A percentile compares a stretch with the other conserved stretches of the same genome.
Conservation (phyloP, 2,329 filamentous ascomycete species). For the Fusarium irregulare region DNA sequence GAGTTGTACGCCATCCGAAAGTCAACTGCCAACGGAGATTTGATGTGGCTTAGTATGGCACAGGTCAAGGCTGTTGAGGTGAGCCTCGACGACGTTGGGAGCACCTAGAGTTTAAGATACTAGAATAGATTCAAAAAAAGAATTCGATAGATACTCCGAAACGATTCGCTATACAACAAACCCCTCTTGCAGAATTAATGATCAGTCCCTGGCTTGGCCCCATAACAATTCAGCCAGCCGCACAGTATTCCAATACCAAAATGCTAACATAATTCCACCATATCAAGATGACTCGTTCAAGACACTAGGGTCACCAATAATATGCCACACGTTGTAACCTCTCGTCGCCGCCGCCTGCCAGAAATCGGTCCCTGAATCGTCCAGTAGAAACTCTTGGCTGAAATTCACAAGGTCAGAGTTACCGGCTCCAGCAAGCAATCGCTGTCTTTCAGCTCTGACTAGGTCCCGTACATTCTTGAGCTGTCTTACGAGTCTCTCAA, state of each 20-base stretch:
- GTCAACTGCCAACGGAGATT: conserved; percentile 60
- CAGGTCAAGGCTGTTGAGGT: conserved; percentile 58
- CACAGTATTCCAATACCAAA: not conserved
- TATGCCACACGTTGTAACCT: conserved; percentile 44
- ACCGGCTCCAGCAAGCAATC: conserved; percentile 39
- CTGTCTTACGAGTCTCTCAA: conserved; percentile 49
- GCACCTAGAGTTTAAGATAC: not conserved
- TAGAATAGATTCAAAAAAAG: not conserved
- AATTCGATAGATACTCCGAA: not conserved
- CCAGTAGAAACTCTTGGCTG: conserved; percentile 40
- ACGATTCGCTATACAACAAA: conserved; percentile 16
- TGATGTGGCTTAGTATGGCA: conserved; percentile 63
- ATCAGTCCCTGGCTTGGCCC: not conserved
- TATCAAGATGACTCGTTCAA: conserved; percentile 32
- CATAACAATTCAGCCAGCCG: not conserved
- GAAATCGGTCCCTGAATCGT: conserved; percentile 42
- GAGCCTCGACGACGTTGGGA: conserved; percentile 23
- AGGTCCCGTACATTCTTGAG: conserved; percentile 48
- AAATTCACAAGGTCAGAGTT: conserved; percentile 34
- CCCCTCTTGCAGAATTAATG: conserved; percentile 1
- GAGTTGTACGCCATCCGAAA: conserved; percentile 66
- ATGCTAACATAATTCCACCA: not conserved
- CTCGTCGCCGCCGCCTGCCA: conserved; percentile 42
- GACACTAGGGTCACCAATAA: conserved; percentile 45
- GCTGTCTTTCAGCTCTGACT: conserved; percentile 48